Percentiles rank a stretch among this genome's conserved stretches.
Conservation (phyloP, 2,329 filamentous ascomycete genomes). For the Diaporthe citri region DNA sequence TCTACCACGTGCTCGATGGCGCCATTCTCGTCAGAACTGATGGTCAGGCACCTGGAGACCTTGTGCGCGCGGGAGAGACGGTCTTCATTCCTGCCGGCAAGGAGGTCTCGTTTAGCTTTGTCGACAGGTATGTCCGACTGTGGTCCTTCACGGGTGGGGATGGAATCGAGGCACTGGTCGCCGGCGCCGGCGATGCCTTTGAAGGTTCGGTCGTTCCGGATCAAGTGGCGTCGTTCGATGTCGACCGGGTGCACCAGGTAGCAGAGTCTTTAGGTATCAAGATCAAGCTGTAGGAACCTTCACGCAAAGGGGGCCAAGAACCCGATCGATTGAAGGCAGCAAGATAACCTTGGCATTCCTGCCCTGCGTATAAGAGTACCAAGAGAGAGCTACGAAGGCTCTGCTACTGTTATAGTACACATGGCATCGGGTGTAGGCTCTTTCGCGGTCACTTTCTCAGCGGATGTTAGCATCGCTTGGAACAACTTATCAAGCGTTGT, state of each 20-base stretch:
- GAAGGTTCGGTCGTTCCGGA: neutral
- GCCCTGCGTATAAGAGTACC: neutral
- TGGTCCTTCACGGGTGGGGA: neutral
- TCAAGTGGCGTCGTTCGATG: neutral
- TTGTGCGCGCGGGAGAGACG: neutral
- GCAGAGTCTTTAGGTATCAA: neutral
- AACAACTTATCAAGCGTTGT: neutral
- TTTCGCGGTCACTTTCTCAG: neutral
- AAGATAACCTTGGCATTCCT: neutral
- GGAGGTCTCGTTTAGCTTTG: neutral
- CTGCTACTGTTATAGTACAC: conserved; percentile 1
- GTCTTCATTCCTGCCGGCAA: neutral
- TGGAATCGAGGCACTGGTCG: neutral
- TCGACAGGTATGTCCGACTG: neutral
- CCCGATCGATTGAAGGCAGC: neutral
- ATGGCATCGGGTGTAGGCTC: neutral
- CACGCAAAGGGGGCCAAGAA: neutral
- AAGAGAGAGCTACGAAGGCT: neutral
- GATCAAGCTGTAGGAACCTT: neutral
- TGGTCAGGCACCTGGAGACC: neutral
- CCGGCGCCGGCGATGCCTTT: neutral
- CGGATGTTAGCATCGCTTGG: neutral
- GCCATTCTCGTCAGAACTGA: neutral
- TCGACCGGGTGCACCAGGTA: neutral
- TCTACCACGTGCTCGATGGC: neutral